Evolutionary conservation across 2,329 filamentous ascomycete species (phyloP), one percentile per base, ranked within the genome.

Genomic region (Hypoxylon sp.): DNA sequence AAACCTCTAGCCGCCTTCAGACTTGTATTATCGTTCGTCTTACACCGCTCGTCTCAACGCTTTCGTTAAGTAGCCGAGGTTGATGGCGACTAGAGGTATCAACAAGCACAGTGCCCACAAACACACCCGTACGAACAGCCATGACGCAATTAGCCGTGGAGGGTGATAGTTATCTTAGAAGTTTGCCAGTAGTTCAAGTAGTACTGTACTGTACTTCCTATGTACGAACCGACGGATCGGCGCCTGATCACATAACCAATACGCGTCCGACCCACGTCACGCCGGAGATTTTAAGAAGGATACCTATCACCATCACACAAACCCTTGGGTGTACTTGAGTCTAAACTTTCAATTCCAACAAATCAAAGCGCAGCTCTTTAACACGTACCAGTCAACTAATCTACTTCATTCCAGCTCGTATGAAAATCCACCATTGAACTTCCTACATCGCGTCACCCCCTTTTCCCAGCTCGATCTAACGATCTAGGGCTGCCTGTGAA

Each of bases 371-470:
- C 19, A 50, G n/a, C 17, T 47, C 46, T 31, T 44, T 11, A 44
- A 29, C 2, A n/a, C n/a, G n/a, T 56, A 47, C 17, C 46, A 56
- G 32, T 35, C n/a, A 42, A 24, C 39, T 44, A 44, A 11, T 44
- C 39, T 19, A 42, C 15, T 2, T 17, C 2, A 19, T n/a, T n/a
- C n/a, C n/a, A 42, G n/a, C 10, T n/a, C 11, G 17, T 29, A 47
- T 35, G 27, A 56, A 42, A 65, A 65, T 55, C 51, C 44, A 37
- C 59, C 54, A 24, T 57, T 31, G 46, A 59, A 52, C 48, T 67
- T 53, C 50, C 59, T 58, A 51, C 52, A 48, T 67, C 27, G 50
- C 35, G 29, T 46, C 21, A 47, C 24, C 10, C 17, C 48, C 37
- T 44, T 35, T 46, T 55, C n/a, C 51, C 32, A 59, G 60, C 65